Percentiles rank a stretch among this genome's conserved stretches.
Evolutionary conservation across 306 rosid genomes (phyloP).

Genomic region (Casuarina cunninghamiana): DNA sequence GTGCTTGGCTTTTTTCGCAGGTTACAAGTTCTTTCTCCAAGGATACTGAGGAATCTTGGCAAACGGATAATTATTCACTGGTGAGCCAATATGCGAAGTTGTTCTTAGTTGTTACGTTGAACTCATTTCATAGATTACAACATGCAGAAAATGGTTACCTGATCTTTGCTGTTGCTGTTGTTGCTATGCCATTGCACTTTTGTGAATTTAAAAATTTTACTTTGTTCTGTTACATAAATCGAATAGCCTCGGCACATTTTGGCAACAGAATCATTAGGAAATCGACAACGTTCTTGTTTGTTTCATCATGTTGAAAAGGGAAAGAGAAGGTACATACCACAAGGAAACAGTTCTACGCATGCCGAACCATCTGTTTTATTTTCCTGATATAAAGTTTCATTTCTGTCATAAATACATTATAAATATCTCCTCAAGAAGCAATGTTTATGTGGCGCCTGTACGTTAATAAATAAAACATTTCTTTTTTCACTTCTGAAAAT

Average conservation of each 20-base stretch:
- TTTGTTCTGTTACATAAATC: not conserved
- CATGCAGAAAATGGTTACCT: conserved; percentile 4
- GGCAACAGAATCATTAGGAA: not conserved
- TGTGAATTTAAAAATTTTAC: conserved; percentile 14
- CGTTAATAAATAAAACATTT: not conserved
- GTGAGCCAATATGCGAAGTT: conserved; percentile 37
- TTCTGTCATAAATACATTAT: not conserved
- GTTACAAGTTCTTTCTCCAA: conserved; percentile 45
- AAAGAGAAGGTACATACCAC: conserved; percentile 5
- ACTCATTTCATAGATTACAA: conserved; percentile 8
- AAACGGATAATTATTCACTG: conserved; percentile 48
- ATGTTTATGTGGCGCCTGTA: not conserved
- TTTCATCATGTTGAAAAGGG: conserved; percentile 1
- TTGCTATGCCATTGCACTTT: conserved; percentile 10
- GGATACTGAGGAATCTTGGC: conserved; percentile 41
- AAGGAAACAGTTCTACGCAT: conserved; percentile 17
- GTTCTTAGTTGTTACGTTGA: conserved; percentile 12
- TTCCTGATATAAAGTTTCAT: not conserved
- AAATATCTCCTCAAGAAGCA: not conserved
- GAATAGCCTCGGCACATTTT: not conserved
- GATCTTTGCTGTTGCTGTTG: conserved; percentile 8
- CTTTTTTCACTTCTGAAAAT: not conserved
- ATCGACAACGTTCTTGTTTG: not conserved
- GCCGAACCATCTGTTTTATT: conserved; percentile 16
- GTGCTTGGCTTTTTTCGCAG: conserved; percentile 33